Conservation (phyloP, 208 protist species). For the Balamuthia mandrillaris region DNA sequence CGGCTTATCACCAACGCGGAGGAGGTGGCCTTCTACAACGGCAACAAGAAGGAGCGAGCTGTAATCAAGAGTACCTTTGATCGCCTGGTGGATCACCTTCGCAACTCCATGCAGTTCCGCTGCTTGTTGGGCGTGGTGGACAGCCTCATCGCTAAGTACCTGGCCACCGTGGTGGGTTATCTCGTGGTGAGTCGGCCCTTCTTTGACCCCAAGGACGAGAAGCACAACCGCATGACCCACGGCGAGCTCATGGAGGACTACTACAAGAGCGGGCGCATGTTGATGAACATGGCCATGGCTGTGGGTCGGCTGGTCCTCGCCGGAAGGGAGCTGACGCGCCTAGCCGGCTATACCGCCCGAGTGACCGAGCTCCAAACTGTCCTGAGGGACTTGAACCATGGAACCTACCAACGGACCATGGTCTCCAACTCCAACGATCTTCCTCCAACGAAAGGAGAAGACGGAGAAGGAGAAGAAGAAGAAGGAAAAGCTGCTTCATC, state of each 20-base stretch:
- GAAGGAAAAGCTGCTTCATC: too few relatives aligned
- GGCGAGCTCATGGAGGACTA: slow-evolving; percentile 57
- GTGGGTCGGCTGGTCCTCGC: slow-evolving; percentile 67
- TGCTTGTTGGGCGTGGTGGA: slow-evolving; percentile 59
- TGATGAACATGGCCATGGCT: slow-evolving; percentile 60
- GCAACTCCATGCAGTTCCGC: slow-evolving; percentile 47
- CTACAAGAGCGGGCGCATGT: slow-evolving; percentile 58
- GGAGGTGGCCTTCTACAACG: slow-evolving; percentile 73
- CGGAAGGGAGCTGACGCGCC: slow-evolving; percentile 56
- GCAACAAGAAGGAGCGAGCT: slow-evolving; percentile 52
- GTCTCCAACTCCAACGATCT: too few relatives aligned
- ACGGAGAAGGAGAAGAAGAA: too few relatives aligned
- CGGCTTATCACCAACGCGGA: slow-evolving; percentile 68
- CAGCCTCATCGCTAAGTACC: slow-evolving; percentile 71
- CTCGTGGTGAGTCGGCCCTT: slow-evolving; percentile 64
- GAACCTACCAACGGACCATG: slow-evolving; percentile 44
- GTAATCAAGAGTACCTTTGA: slow-evolving; percentile 54
- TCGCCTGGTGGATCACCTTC: slow-evolving; percentile 22
- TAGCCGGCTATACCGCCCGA: slow-evolving; percentile 59
- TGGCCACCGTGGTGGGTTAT: slow-evolving; percentile 62
- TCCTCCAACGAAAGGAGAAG: too few relatives aligned
- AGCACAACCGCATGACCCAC: background rate
- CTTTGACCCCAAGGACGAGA: slow-evolving; percentile 41
- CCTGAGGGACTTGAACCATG: slow-evolving; percentile 50
- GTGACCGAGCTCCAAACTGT: slow-evolving; percentile 64